These are phyloP conservation scores for Cardamine chenopodiifolia DNA, from an alignment of 345 rosid species.

Conservation along the genomic window DNA sequence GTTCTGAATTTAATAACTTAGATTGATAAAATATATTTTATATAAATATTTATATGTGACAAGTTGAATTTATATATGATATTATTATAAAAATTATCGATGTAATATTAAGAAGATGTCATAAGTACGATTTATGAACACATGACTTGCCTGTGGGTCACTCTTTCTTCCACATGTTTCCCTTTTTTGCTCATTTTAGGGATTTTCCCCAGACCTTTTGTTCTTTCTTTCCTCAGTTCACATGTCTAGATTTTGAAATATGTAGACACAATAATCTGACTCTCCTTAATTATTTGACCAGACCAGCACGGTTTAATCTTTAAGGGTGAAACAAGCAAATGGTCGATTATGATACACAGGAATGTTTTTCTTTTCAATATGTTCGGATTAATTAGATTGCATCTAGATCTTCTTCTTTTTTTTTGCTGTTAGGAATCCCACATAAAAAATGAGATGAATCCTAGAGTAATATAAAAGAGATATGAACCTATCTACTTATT, in stretches of 20 bases:
- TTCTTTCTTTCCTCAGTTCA: conserved; percentile 40
- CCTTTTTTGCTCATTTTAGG: conserved; percentile 37
- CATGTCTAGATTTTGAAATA: conserved; percentile 42
- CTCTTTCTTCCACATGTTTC: conserved; percentile 41
- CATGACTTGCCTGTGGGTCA: conserved; percentile 47
- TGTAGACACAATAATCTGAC: conserved; percentile 32
- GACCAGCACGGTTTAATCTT: not conserved
- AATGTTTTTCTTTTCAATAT: conserved; percentile 13
- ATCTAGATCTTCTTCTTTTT: not conserved
- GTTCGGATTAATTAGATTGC: not conserved
- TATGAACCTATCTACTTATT: not conserved
- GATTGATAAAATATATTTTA: not conserved
- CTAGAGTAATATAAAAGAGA: not conserved
- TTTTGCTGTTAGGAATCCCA: not conserved
- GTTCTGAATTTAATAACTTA: not conserved
- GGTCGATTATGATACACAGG: not conserved
- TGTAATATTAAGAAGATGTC: conserved; percentile 24
- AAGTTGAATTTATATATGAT: conserved; percentile 36
- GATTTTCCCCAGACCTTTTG: conserved; percentile 39
- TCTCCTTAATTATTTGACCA: conserved; percentile 23
- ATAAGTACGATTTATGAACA: conserved; percentile 33
- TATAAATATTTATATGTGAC: conserved; percentile 8
- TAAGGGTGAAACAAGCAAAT: conserved; percentile 4
- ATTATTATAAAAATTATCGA: not conserved
- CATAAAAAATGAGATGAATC: not conserved